A percentile compares a stretch with the other conserved stretches of the same genome.
Evolutionary conservation across 2,329 filamentous ascomycete species (phyloP).

Genomic region (Aspergillus sp.): DNA sequence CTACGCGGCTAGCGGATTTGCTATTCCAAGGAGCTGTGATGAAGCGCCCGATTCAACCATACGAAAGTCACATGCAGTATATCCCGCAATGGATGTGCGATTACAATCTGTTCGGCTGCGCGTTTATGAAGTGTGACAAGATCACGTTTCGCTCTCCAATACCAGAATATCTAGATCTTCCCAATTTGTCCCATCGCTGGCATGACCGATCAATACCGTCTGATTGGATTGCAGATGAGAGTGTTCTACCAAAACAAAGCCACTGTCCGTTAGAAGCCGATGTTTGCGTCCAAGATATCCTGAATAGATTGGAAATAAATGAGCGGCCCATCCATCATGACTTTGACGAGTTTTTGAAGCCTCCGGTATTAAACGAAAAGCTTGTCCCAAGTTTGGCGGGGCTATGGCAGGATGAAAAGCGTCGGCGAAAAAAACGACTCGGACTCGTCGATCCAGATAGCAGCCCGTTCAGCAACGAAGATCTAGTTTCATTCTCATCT

Average conservation of each 20-base stretch:
- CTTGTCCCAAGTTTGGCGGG: slow-evolving; percentile 92
- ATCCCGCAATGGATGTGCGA: slow-evolving; percentile 97
- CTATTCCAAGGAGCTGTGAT: slow-evolving; percentile 85
- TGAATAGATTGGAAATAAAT: slow-evolving; percentile 75
- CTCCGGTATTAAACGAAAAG: slow-evolving; percentile 68
- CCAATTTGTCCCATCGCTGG: slow-evolving; percentile 68
- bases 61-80: slow-evolving; percentile 91
- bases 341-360: slow-evolving; percentile 71
- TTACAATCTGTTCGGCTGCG: slow-evolving; percentile 95
- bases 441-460: slow-evolving; percentile 62
- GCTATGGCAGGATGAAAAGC: slow-evolving; percentile 87
- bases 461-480: slow-evolving; percentile 78
- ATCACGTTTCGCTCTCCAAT: slow-evolving; percentile 74
- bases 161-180: slow-evolving; percentile 66
- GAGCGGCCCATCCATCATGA: slow-evolving; percentile 82
- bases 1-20: slow-evolving; percentile 83
- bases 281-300: slow-evolving; percentile 81
- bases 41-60: slow-evolving; percentile 81
- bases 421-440: slow-evolving; percentile 72
- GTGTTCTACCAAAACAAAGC: slow-evolving; percentile 71
- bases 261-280: slow-evolving; percentile 90
- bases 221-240: slow-evolving; percentile 61
- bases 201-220: slow-evolving; percentile 70
- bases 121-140: slow-evolving; percentile 73
- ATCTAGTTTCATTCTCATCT: slow-evolving; percentile 83